These are phyloP conservation scores for Beauveria medogensis DNA, from an alignment of 2,329 filamentous ascomycete species.

Conservation along the genomic window DNA sequence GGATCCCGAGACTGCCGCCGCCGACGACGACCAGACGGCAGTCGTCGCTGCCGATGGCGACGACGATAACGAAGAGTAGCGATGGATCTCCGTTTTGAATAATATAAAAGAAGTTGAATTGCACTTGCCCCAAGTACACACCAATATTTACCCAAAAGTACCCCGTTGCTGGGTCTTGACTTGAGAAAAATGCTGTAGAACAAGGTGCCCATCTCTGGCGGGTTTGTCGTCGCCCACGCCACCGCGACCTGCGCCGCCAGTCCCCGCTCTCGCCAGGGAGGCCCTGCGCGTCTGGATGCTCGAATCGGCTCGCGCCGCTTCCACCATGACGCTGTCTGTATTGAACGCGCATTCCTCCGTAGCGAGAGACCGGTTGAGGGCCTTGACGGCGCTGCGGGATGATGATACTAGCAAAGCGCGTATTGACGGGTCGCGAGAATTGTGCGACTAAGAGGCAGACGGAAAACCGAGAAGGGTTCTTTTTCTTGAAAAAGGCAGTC, in stretches of 20 bases:
- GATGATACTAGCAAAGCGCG: conserved; percentile 1
- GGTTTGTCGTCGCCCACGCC: not conserved
- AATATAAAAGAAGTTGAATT: not conserved
- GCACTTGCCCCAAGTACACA: not conserved
- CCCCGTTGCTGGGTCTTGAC: too few relatives aligned
- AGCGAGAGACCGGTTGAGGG: not conserved
- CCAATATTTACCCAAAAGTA: not conserved
- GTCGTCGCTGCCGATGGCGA: not conserved
- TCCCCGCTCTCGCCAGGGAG: not conserved
- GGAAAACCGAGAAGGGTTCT: too few relatives aligned
- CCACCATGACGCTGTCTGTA: not conserved
- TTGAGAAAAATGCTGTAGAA: not conserved
- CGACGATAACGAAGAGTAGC: not conserved
- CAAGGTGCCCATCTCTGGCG: not conserved
- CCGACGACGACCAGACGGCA: conserved; percentile 22
- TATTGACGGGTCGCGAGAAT: not conserved
- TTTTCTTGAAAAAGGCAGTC: too few relatives aligned
- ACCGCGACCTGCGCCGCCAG: not conserved
- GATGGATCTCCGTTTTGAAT: not conserved
- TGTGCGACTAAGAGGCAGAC: not conserved
- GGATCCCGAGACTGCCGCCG: conserved; percentile 19
- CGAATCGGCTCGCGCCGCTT: not conserved
- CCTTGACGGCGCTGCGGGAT: not conserved
- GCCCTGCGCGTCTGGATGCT: not conserved
- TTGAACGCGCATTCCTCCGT: not conserved